Base-by-base conservation (phyloP, 345 rosid species). In the Hibiscus tridactylites region DNA sequence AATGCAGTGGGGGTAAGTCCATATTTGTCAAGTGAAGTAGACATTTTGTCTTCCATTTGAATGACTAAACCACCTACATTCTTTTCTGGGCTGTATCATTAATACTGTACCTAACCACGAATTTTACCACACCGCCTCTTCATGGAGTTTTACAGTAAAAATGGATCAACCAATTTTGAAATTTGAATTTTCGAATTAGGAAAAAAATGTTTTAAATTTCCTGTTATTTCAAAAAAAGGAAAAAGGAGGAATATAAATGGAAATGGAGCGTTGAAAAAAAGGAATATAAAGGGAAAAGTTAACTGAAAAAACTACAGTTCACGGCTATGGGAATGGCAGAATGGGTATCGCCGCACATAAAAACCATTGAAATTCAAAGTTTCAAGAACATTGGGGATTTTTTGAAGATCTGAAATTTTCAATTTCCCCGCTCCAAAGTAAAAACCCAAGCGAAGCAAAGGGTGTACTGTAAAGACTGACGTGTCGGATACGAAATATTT, bases 401-500 rank as follows among this genome's bases (percentile, higher is more conserved):
- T 50, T 46, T 28, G 33, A 26, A 67, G 71, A 24, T 67, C 46
- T 31, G 21, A 67, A 49, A 66, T 10, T 66, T 66, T 66, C 17
- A 37, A 50, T 29, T 68, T 65, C 24, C 33, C 52, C 68, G 50
- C 35, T 60, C 19, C 8, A 59, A 4, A 6, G 35, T 4, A 6
- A 6, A 17, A 37, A 9, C 1, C 7, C 33, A 63, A 37, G 49
- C 49, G 35, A 35, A 16, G 11, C 19, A 15, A 39, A 33, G 68
- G 42, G 16, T 13, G 52, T 12, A 47, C 52, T 47, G 68, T 72
- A 35, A 17, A 21, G 19, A 46, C 71, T 81, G 85, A 79, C 85
- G 83, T 75, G 81, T 78, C 79, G 17, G 8, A 19, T 56, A 76
- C 83, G 67, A 29, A 74, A 59, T 49, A 47, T 47, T 47, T 15